Conservation (phyloP, 1,284 basidiomycete species). For the Anthracocystis panici-leucophaei region DNA sequence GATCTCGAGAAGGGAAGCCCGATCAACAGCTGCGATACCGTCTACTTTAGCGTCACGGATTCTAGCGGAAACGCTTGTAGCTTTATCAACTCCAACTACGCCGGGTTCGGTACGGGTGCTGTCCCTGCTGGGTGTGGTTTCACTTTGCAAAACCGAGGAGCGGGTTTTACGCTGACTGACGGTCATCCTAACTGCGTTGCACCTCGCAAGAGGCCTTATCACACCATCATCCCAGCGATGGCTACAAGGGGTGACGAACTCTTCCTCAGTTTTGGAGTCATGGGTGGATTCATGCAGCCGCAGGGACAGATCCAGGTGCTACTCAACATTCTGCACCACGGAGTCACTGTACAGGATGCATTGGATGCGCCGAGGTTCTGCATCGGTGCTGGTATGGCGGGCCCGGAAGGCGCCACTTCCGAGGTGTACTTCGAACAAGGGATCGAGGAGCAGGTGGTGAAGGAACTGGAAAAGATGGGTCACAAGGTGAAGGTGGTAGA, state of each 20-base stretch:
- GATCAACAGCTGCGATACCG: conserved; percentile 85
- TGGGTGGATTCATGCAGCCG: conserved; percentile 91
- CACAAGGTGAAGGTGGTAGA: conserved; percentile 79
- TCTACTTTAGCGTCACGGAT: conserved; percentile 81
- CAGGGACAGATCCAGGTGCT: conserved; percentile 94
- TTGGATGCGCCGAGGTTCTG: conserved; percentile 96
- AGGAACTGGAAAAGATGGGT: conserved; percentile 78
- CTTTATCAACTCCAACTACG: conserved; percentile 89
- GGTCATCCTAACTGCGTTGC: conserved; percentile 81
- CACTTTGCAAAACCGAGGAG: conserved; percentile 92
- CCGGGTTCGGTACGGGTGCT: conserved; percentile 75
- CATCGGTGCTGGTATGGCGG: conserved; percentile 84
- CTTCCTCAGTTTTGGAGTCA: conserved; percentile 89
- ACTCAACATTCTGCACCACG: conserved; percentile 84
- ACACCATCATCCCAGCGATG: conserved; percentile 94
- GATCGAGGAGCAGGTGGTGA: conserved; percentile 74
- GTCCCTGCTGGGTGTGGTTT: conserved; percentile 93
- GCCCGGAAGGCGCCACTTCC: conserved; percentile 77
- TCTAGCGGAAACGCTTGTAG: conserved; percentile 92
- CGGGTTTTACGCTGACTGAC: conserved; percentile 82
- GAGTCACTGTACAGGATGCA: conserved; percentile 76
- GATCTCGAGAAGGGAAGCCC: conserved; percentile 82
- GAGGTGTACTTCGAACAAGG: conserved; percentile 90
- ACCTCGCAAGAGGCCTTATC: conserved; percentile 85
- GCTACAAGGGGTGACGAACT: conserved; percentile 84